Evolutionary conservation across 768 basidiomycete genomes (phyloP), one percentile per base, ranked within the genome.

Genomic region (Podaxis rugospora): DNA sequence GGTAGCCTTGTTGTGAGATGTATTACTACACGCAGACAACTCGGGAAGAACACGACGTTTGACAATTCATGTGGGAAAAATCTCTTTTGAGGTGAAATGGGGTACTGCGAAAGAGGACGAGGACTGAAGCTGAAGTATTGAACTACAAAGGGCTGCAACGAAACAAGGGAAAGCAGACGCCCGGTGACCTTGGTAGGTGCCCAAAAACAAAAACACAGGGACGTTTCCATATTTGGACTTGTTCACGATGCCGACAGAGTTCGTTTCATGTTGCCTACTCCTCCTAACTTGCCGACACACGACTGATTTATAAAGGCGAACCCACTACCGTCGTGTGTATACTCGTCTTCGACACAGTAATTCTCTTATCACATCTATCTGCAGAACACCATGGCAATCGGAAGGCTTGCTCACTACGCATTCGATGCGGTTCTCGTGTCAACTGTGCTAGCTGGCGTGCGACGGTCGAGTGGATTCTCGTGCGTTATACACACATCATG

Each of bases 381-480:
- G 23, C 32, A 65, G 51, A 35, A 49, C 14, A 68, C 61, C 66
- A 87, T 87, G 80, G 76, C 76, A 54, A 76, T 92, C 36, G 95
- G 92, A 66, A 83, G 86, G 72, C 72, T 97, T 16, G 74, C 88
- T 36, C 95, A 96, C 72, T 94, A 91, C 67, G 83, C 90, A 25
- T 75, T 91, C 50, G 96, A 98, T 70, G 90, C 89, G 13, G 83
- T 92, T 55, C 79, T 98, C 36, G 66, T 98, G 39, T 95, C 95
- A 14, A 93, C 96, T 11, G 83, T 98, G 5, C 74, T 95, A 42
- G 96, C 96, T 40, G 96, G 96, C 32, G 88, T 98, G 62, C 87
- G 88, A 71, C 86, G 92, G 62, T 89, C 93, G 16, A 95, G 89
- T 62, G 95, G 95, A 37, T 94, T 93, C 76, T 75, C 83, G 95